These are phyloP conservation scores for Metarhizium humberi DNA, from an alignment of 2,329 filamentous ascomycete genomes.

Conservation along the genomic window DNA sequence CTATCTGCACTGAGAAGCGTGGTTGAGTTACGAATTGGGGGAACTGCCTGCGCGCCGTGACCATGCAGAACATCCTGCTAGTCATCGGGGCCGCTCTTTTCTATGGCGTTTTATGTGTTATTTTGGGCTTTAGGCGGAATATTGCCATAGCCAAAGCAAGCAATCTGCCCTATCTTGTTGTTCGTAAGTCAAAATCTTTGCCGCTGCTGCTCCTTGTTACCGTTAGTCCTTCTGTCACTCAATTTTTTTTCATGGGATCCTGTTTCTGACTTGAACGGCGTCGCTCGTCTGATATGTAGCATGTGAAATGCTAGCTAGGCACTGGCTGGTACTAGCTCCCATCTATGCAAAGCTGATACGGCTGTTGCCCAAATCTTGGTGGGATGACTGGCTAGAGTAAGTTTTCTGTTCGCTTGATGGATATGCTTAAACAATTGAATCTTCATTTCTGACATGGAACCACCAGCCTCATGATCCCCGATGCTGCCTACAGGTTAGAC, in stretches of 20 bases:
- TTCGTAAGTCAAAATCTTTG: conserved; percentile 34
- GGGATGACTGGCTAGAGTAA: conserved; percentile 51
- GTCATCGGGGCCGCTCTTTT: conserved; percentile 23
- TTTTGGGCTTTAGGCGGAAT: conserved; percentile 31
- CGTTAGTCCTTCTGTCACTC: neutral
- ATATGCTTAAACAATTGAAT: neutral
- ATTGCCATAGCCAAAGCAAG: conserved; percentile 40
- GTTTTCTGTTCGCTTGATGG: neutral
- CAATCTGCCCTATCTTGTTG: conserved; percentile 42
- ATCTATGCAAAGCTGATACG: conserved; percentile 48
- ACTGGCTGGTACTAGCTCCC: conserved; percentile 30
- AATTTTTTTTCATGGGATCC: neutral
- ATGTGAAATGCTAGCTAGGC: conserved; percentile 1
- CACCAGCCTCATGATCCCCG: conserved; percentile 42
- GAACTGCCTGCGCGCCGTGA: neutral
- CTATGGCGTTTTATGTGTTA: conserved; percentile 22
- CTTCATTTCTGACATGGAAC: neutral
- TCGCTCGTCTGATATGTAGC: neutral
- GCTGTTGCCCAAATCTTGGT: conserved; percentile 43
- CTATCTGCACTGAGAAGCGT: neutral
- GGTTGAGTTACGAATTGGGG: neutral
- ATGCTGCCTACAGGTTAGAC: conserved; percentile 49
- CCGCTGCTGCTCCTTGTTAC: neutral
- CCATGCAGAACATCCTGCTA: conserved; percentile 25
- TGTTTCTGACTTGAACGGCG: neutral